Conservation (phyloP, 305 asterid species). For the Solanum aculeatissimum region DNA sequence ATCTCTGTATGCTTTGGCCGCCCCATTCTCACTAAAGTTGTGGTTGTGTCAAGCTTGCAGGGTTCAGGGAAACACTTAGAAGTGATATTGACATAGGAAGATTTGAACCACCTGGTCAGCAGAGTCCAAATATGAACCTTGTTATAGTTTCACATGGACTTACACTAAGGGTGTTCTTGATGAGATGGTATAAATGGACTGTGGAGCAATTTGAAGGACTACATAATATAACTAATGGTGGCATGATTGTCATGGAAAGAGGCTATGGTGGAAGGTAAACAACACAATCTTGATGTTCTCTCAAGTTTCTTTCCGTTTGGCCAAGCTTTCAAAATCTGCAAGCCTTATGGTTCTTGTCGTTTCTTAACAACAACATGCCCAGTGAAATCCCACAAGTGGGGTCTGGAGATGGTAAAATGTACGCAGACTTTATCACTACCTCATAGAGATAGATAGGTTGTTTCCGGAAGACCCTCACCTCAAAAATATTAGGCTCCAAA, state of each 20-base stretch:
- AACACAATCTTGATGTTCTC: not conserved
- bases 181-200: constrained; percentile 87
- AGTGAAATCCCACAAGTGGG: too few relatives aligned
- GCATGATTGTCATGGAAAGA: constrained; percentile 59
- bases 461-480: too few relatives aligned
- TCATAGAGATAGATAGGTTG: too few relatives aligned
- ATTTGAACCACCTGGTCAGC: constrained; percentile 76
- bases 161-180: constrained; percentile 46
- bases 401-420: too few relatives aligned
- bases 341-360: not conserved
- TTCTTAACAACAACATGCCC: not conserved
- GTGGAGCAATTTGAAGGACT: constrained; percentile 71
- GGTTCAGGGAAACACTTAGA: constrained; percentile 69
- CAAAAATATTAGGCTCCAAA: too few relatives aligned
- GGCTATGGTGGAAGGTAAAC: constrained; percentile 73
- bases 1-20: not conserved
- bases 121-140: constrained; percentile 65
- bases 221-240: constrained; percentile 43
- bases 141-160: constrained; percentile 68
- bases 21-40: not conserved
- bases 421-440: too few relatives aligned
- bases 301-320: not conserved
- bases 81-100: constrained; percentile 71
- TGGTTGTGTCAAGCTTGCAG: constrained; percentile 13
- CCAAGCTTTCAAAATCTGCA: not conserved